Base-by-base conservation (phyloP, 805 yeast genomes). In the Brettanomyces sp. region DNA sequence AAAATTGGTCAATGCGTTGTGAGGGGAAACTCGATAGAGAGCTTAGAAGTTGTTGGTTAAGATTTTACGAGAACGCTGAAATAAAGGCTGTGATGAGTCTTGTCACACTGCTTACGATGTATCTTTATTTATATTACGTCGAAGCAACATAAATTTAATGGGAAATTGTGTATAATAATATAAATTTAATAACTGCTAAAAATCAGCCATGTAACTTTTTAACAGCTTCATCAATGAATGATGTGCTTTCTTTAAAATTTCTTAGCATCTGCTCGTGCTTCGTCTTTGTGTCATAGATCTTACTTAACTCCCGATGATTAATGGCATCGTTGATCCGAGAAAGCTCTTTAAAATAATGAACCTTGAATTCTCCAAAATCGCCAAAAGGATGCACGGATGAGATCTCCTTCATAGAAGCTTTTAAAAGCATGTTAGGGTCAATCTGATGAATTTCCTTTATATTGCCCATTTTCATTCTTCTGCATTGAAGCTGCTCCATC, bases 1-100 rank as follows among this genome's bases (percentile, higher is more conserved):
- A 51, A 54, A 11, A 48, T 62, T 13, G 67, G 67, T 6, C 58
- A 59, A 35, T 57, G 60, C 66, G 74, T 75, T 45, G 60, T 76
- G n/a, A 63, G 80, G 54, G 80, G 80, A 5, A 74, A 73, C 53
- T 72, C 77, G 2, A 70, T 76, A 5, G 71, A 74, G 9, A 72
- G 78, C 23, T 60, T 76, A 46, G 80, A 75, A 59, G 32, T 28
- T 9, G 32, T 28, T 28, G 32, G 11, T 3, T 28, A 28, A 28
- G 7, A 9, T 9, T 9, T 6, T 1, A 28, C 32, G 11, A 9
- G 32, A 28, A 28, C 7, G 32, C 32, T 18, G 18, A 18, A 18
- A 18, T 18, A 18, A 18, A 18, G 18, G 18, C 2, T 18, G 18
- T 18, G 18, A 18, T 18, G 18, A 18, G 18, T 18, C 18, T 18